Conservation (phyloP, 164 flowering plant species). For the Chimonanthus salicifolius region DNA sequence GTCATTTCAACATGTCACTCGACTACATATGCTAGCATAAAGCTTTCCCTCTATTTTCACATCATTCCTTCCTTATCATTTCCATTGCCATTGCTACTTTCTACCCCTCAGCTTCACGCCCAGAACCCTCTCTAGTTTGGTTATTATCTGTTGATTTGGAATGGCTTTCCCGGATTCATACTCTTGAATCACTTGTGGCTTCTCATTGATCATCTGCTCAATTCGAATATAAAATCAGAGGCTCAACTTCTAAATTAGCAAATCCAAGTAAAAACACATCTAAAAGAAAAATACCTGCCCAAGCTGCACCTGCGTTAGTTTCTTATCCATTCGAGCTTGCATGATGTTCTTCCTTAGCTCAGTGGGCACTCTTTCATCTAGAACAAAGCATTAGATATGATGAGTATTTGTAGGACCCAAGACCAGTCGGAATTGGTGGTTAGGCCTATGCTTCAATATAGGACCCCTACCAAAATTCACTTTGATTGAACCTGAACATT, state of each 20-base stretch:
- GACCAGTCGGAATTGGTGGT: no score
- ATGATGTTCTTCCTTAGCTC: constrained; percentile 86
- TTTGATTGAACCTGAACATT: no score
- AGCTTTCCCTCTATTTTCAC: no score
- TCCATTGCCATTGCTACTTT: constrained; percentile 34
- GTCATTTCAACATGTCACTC: no score
- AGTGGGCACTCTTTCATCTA: constrained; percentile 84
- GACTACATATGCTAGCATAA: no score
- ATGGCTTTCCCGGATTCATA: constrained; percentile 98
- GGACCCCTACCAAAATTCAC: no score
- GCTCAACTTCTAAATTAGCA: background rate
- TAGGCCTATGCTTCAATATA: no score
- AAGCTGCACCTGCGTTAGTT: constrained; percentile 91
- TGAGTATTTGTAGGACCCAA: no score
- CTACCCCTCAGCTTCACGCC: constrained; percentile 91
- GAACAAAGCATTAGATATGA: background rate
- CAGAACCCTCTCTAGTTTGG: constrained; percentile 91
- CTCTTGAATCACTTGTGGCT: constrained; percentile 93
- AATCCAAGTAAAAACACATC: background rate
- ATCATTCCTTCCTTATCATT: no score
- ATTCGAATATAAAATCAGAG: background rate
- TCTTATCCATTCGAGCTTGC: constrained; percentile 90
- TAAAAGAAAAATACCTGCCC: constrained; percentile 52
- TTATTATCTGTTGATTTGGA: constrained; percentile 88
- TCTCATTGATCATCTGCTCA: constrained; percentile 84